Evolutionary conservation across 2,329 filamentous ascomycete genomes (phyloP).

Genomic region (Fusarium nygamai): DNA sequence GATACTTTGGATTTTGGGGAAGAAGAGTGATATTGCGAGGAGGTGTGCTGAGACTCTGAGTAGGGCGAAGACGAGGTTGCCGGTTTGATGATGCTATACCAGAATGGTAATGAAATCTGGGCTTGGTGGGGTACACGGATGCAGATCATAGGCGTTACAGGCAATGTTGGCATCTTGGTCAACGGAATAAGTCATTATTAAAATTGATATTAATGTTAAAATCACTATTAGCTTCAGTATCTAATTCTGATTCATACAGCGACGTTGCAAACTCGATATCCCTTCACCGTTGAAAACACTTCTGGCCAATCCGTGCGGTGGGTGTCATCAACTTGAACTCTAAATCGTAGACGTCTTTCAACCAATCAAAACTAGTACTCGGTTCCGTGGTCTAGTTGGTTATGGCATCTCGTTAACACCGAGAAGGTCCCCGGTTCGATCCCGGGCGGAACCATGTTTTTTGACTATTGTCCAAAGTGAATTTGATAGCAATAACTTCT

Average conservation of each 20-base stretch:
- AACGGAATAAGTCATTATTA: neutral
- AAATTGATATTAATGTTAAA: neutral
- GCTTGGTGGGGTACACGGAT: neutral
- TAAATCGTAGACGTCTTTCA: accelerated
- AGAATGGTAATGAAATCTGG: neutral
- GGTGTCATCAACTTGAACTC: accelerated
- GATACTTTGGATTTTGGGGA: constrained; percentile 63
- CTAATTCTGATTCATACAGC: too few relatives aligned
- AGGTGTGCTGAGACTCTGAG: constrained; percentile 34
- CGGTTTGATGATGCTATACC: neutral
- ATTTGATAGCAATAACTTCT: neutral
- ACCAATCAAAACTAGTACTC: neutral
- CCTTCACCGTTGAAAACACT: neutral
- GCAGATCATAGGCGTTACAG: neutral
- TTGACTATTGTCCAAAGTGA: neutral
- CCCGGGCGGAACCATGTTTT: neutral
- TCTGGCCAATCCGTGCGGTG: accelerated
- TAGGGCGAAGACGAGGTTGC: constrained; percentile 1
- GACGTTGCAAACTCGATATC: neutral
- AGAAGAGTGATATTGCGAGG: constrained; percentile 60
- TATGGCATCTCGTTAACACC: too few relatives aligned
- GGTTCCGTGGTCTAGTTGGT: constrained; percentile 4
- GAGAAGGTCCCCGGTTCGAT: too few relatives aligned
- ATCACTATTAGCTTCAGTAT: too few relatives aligned
- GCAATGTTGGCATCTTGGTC: neutral